Percentiles rank a stretch among this genome's conserved stretches.
Conservation (phyloP, 768 basidiomycete genomes). For the Hydnomerulius pinastri region DNA sequence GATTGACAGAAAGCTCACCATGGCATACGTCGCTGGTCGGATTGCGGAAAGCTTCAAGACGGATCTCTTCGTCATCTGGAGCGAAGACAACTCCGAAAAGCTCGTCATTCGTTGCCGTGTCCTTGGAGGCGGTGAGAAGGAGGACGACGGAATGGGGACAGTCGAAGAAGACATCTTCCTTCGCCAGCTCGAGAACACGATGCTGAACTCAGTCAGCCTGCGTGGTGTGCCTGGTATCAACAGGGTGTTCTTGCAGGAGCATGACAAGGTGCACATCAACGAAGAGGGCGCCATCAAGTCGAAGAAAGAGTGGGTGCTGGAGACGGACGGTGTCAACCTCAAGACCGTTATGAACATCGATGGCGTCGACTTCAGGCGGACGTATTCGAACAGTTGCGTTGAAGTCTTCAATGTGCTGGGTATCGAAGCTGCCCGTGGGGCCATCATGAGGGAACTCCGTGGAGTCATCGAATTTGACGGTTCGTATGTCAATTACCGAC, state of each 20-base stretch:
- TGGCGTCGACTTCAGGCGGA: slow-evolving; percentile 90
- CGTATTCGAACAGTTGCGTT: slow-evolving; percentile 95
- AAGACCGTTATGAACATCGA: slow-evolving; percentile 95
- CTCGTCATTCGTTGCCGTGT: slow-evolving; percentile 97
- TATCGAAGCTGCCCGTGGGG: slow-evolving; percentile 94
- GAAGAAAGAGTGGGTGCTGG: slow-evolving; percentile 88
- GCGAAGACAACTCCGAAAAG: slow-evolving; percentile 98
- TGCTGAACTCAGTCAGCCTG: slow-evolving; percentile 93
- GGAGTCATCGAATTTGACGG: slow-evolving; percentile 98
- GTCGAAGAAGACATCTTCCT: slow-evolving; percentile 96
- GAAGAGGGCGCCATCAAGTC: slow-evolving; percentile 66
- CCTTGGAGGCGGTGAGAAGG: slow-evolving; percentile 79
- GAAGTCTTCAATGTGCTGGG: slow-evolving; percentile 94
- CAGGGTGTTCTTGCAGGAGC: slow-evolving; percentile 90
- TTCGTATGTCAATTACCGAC: slow-evolving; percentile 98
- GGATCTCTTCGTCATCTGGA: slow-evolving; percentile 97
- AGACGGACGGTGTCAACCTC: slow-evolving; percentile 96
- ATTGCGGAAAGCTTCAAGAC: slow-evolving; percentile 95
- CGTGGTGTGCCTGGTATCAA: slow-evolving; percentile 91
- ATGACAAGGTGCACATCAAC: slow-evolving; percentile 72
- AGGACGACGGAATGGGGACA: slow-evolving; percentile 72
- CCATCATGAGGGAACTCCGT: slow-evolving; percentile 91
- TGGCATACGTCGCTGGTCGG: slow-evolving; percentile 90
- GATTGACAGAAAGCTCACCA: slow-evolving; percentile 95
- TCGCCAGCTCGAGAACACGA: slow-evolving; percentile 92